Evolutionary conservation across 2,329 filamentous ascomycete species (phyloP), one percentile per base, ranked within the genome.

Genomic region (Monosporascus sp.): DNA sequence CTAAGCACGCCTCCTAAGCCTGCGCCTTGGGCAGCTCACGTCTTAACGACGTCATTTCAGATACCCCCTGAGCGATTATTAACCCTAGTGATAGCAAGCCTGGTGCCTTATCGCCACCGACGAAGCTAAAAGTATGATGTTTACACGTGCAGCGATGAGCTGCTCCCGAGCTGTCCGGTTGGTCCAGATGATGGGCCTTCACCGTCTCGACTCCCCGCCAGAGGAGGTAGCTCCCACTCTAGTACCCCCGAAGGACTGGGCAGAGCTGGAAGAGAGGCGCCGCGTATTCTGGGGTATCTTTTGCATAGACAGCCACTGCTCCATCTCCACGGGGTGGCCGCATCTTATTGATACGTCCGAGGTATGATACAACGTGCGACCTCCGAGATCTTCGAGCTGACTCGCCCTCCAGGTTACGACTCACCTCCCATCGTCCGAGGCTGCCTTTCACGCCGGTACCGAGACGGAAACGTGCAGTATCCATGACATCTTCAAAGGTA

Each of bases 251-350:
- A 82, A 80, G 61, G 89, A 91, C 64, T 96, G 90, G 90, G 85
- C 82, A 1, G 93, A 97, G 63, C 75, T 80, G 37, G 87, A 90
- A 68, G 92, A 97, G 69, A 80, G 92, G 50, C 80, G 93, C 54
- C 80, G 93, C 59, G 86, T 88, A 0, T 96, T 96, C 62, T 97
- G 93, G 93, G 82, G 86, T 59, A 80, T 85, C 1, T 97, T 93
- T 64, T 88, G 86, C 60, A 79, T 89, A 43, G 92, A 97, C 68
- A 82, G 89, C 26, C 95, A 95, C 70, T 87, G 89, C 2, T 91
- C 88, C 63, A 89, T 96, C 50, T 91, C 90, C 14, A 96, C 91
- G 4, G 92, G 92, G 2, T 97, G 92, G 92, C 90, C 92, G 0
- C 87, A 89, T 74, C 74, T 85, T 26, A 85, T 96, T 43, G 86